phyloP scores from a whole-genome alignment of 345 rosid species.

The Hypericum perforatum region DNA sequence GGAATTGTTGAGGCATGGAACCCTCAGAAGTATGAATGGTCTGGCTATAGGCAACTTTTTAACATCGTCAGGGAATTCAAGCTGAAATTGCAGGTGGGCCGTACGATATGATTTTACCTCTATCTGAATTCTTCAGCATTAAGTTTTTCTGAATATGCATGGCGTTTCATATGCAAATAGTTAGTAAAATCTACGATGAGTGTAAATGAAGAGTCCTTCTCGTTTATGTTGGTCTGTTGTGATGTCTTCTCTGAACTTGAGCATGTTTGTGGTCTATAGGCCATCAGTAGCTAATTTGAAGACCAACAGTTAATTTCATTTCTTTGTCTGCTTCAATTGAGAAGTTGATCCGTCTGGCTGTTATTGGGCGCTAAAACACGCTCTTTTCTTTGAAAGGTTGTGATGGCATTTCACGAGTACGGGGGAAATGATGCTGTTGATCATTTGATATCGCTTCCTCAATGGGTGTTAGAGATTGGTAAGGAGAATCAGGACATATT shows the following conservation, averaged over 20 bases:
- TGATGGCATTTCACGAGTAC: slow-evolving; percentile 88
- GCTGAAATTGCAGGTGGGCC: slow-evolving; percentile 66
- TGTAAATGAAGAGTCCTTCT: no score
- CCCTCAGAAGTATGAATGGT: slow-evolving; percentile 88
- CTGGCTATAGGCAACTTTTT: slow-evolving; percentile 83
- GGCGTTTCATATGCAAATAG: no score
- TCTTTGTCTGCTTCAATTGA: background rate
- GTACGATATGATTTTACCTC: slow-evolving; percentile 4
- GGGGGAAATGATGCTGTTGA: slow-evolving; percentile 52
- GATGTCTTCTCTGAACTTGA: no score
- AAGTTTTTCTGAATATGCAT: slow-evolving; percentile 2
- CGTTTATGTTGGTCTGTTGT: no score
- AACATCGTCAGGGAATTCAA: slow-evolving; percentile 66
- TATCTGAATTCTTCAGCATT: background rate
- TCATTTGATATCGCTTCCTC: slow-evolving; percentile 62
- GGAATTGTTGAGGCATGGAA: slow-evolving; percentile 90
- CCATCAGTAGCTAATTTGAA: no score
- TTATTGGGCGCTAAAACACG: slow-evolving; percentile 13
- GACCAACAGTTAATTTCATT: no score
- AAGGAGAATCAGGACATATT: slow-evolving; percentile 81
- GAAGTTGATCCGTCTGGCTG: background rate
- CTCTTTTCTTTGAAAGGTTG: slow-evolving; percentile 49
- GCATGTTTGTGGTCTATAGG: no score
- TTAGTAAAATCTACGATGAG: no score
- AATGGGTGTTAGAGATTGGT: slow-evolving; percentile 85